Conservation (phyloP, 257 asterid species). For the Przewalskia tangutica region DNA sequence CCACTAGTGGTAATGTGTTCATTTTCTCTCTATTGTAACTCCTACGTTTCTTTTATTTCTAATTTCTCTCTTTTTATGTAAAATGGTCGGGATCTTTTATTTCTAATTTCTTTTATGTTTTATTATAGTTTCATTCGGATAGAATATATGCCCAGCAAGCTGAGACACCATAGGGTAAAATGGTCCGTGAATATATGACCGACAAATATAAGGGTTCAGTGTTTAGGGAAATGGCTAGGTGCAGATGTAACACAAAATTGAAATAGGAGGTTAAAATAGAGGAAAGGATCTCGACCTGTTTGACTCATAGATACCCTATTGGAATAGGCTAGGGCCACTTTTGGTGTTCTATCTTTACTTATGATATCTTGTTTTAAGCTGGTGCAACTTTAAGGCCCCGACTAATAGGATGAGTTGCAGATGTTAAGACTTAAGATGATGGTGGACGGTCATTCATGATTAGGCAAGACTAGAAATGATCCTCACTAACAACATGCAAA, state of each 20-base stretch:
- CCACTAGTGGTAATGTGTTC: slow-evolving; percentile 55
- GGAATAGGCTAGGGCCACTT: background rate
- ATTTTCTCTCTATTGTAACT: background rate
- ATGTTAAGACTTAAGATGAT: background rate
- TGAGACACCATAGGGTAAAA: background rate
- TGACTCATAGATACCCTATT: background rate
- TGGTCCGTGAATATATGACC: background rate
- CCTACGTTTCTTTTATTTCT: background rate
- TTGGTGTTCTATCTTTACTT: background rate
- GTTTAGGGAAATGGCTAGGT: background rate
- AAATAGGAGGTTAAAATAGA: no score
- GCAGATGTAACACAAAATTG: background rate
- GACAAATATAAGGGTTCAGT: background rate
- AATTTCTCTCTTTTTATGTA: background rate
- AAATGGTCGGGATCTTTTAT: no score
- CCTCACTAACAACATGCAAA: background rate
- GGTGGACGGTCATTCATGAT: background rate
- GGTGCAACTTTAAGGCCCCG: background rate
- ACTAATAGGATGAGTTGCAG: background rate
- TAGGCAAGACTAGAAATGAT: background rate
- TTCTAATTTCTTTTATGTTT: background rate
- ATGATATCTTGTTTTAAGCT: background rate
- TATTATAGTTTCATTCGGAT: background rate
- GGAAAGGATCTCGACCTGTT: background rate
- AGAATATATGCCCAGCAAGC: background rate